Evolutionary conservation across 129 eudicot genomes (phyloP).

Genomic region (Mikania micrantha): DNA sequence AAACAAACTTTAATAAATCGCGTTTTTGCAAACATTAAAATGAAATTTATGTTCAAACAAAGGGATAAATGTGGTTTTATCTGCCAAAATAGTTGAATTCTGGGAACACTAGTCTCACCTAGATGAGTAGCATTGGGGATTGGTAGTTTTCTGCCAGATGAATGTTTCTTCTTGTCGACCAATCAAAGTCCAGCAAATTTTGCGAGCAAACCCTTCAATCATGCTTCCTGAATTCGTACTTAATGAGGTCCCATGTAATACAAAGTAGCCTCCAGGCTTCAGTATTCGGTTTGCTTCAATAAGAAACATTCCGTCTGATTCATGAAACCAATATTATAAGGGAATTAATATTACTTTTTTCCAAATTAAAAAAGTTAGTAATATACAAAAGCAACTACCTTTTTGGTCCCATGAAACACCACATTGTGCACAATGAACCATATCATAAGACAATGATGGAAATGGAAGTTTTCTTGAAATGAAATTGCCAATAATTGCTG

Average conservation of each 20-base stretch:
- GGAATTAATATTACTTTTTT: not conserved
- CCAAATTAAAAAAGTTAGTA: too few species aligned
- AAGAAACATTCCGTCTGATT: slow-evolving; percentile 71
- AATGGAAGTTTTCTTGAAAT: slow-evolving; percentile 81
- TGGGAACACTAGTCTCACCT: slow-evolving; percentile 62
- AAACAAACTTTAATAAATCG: not conserved
- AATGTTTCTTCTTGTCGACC: slow-evolving; percentile 89
- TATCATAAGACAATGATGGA: slow-evolving; percentile 85
- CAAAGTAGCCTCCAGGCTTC: slow-evolving; percentile 93
- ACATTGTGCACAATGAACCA: slow-evolving; percentile 98
- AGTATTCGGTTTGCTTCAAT: slow-evolving; percentile 85
- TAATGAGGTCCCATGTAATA: slow-evolving; percentile 55
- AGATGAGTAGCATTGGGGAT: slow-evolving; percentile 56
- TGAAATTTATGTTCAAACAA: too few species aligned
- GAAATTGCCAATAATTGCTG: slow-evolving; percentile 80
- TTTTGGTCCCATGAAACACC: slow-evolving; percentile 82
- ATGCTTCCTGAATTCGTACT: slow-evolving; percentile 48
- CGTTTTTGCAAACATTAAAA: too few species aligned
- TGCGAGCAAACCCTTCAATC: slow-evolving; percentile 60
- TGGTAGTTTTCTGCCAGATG: slow-evolving; percentile 91
- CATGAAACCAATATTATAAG: not conserved
- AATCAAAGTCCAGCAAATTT: slow-evolving; percentile 74
- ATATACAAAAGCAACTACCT: slow-evolving; percentile 38
- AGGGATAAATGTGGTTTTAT: too few species aligned
- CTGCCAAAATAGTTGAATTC: too few species aligned